Conservation (phyloP, 1,284 basidiomycete species). For the Melampsora americana region DNA sequence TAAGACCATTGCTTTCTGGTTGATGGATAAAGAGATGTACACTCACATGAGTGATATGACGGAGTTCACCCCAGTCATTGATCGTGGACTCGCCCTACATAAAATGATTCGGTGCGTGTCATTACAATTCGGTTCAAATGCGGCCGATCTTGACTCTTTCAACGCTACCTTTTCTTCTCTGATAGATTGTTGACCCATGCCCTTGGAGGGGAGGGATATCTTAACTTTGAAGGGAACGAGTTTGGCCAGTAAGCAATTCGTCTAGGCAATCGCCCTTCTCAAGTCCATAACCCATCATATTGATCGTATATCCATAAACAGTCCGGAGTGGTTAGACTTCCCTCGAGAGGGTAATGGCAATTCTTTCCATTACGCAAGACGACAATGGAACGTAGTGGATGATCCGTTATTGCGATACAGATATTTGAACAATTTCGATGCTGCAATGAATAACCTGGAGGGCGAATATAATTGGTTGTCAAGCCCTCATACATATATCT, state of each 20-base stretch:
- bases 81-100: slow-evolving; percentile 85
- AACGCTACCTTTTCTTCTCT: not conserved
- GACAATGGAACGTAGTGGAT: slow-evolving; percentile 93
- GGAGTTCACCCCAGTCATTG: slow-evolving; percentile 77
- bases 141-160: slow-evolving; percentile 12
- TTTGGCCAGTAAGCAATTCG: slow-evolving; percentile 46
- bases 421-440: slow-evolving; percentile 89
- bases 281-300: slow-evolving; percentile 12
- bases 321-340: slow-evolving; percentile 84
- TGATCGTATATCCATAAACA: slow-evolving; percentile 17
- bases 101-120: slow-evolving; percentile 93
- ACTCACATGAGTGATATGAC: slow-evolving; percentile 91
- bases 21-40: slow-evolving; percentile 99
- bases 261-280: slow-evolving; percentile 8
- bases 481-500: slow-evolving; percentile 81
- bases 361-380: slow-evolving; percentile 84
- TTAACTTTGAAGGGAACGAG: slow-evolving; percentile 92
- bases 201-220: slow-evolving; percentile 91
- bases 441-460: slow-evolving; percentile 85
- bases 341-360: slow-evolving; percentile 90
- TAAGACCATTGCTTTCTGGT: slow-evolving; percentile 96
- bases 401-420: slow-evolving; percentile 79
- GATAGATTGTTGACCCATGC: slow-evolving; percentile 79
- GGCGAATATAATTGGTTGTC: slow-evolving; percentile 77
- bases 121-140: not conserved